Base-by-base conservation (phyloP, 495 filamentous ascomycete genomes). In the Penicillium desertorum region DNA sequence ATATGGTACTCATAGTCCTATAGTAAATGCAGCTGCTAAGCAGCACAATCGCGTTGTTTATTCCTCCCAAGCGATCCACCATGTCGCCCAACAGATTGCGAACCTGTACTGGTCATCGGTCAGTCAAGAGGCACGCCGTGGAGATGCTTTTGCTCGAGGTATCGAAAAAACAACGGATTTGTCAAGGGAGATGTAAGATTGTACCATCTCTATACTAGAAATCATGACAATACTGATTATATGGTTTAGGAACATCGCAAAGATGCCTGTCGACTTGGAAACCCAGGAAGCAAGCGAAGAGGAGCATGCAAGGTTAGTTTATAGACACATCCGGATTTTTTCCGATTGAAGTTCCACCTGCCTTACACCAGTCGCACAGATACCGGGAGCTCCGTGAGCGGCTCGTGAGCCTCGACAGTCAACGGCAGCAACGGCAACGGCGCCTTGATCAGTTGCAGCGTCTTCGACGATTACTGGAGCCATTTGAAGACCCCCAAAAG, bases 1-100 rank as follows among this genome's bases (percentile, higher is more conserved):
- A 14, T 16, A 14, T 7, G 14, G 25, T 25, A 55, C 68, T 67
- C 39, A 66, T 54, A 44, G 12, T 45, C 10, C 41, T 16, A 12
- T 71, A 79, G 83, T 91, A 10, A 92, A 92, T 67, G 74, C 81
- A 43, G 72, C 75, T 22, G 74, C 91, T 37, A 83, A 81, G 52
- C 86, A 88, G 58, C 91, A 95, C 69, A 80, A 81, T 57, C 85
- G 83, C 30, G 76, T 86, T 34, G 86, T 84, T 16, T 92, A 93
- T 72, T 82, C 86, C 12, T 82, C 86, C 0, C 88, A 92, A 62
- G 84, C 88, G 0, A 83, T 86, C 54, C 83, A 89, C 36, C 88
- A 92, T 73, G 82, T 95, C 41, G 90, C 89, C 22, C 87, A 91
- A 70, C 90, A 95, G 76, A 86, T 95, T 43, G 85, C 92, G 62